Evolutionary conservation across 2,329 filamentous ascomycete genomes (phyloP), one percentile per base, ranked within the genome.

Genomic region (Gaeumannomyces sp.): DNA sequence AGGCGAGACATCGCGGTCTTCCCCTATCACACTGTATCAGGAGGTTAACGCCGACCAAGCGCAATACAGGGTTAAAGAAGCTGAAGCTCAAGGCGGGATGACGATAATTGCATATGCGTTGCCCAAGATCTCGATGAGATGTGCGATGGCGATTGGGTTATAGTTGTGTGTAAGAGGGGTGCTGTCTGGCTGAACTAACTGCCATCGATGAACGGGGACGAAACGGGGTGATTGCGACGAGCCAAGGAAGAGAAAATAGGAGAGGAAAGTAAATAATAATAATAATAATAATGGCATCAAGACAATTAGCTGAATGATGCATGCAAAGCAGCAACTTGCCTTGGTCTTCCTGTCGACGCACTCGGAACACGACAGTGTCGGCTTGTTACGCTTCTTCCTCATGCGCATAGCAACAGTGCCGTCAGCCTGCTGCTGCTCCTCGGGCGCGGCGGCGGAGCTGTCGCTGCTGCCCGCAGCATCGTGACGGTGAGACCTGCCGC

Each of bases 341-440:
- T 92, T 93, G 29, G 90, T 93, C 78, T 93, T 93, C 69, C 90
- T 82, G 76, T 92, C 89, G 28, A 93, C 91, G 72, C 91, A 94
- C 73, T 92, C 89, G 67, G 88, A 84, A 71, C 91, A 93, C 61
- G 89, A 92, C 67, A 93, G 73, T 1, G 90, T 93, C 4, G 91
- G 91, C 75, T 94, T 94, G 77, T 94, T 94, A 61, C 91, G 85
- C 79, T 90, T 93, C 78, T 93, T 90, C 77, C 90, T 92, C 79
- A 90, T 91, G 74, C 78, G 83, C 14, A 78, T 73, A n/a, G 79
- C 81, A 59, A 79, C 72, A 0, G 66, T 62, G 56, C 27, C 11
- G 25, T 58, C 56, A 10, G 38, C 38, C 38, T 22, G 38, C 38
- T 35, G 33, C 8, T 45, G 16, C 6, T 45, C 38, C 13, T 68